Evolutionary conservation across 129 eudicot genomes (phyloP).

Genomic region (Tanacetum coccineum): DNA sequence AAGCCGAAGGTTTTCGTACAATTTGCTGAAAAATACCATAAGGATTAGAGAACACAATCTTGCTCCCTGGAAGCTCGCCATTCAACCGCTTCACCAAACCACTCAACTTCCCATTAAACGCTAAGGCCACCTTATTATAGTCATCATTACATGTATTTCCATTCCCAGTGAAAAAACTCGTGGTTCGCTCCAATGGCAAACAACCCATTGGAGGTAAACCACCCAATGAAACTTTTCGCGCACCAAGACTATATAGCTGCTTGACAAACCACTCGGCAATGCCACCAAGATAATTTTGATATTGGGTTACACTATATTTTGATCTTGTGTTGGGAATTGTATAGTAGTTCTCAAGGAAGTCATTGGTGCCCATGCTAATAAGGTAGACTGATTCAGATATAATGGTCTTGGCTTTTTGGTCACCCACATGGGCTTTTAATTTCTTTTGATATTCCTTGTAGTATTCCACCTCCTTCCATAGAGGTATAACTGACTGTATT

Average conservation of each 20-base stretch:
- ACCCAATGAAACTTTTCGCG: slow-evolving; percentile 56
- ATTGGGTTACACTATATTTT: slow-evolving; percentile 49
- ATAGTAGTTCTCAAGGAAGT: slow-evolving; percentile 74
- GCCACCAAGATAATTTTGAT: slow-evolving; percentile 43
- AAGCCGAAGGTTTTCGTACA: slow-evolving; percentile 48
- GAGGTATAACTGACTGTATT: slow-evolving; percentile 67
- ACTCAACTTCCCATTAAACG: slow-evolving; percentile 49
- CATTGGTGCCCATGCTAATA: slow-evolving; percentile 78
- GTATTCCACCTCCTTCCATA: slow-evolving; percentile 70
- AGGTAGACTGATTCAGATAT: slow-evolving; percentile 50
- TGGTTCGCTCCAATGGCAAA: slow-evolving; percentile 69
- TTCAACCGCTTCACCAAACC: slow-evolving; percentile 43
- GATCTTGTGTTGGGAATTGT: slow-evolving; percentile 40
- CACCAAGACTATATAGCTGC: slow-evolving; percentile 53
- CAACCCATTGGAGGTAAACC: slow-evolving; percentile 95
- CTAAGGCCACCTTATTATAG: slow-evolving; percentile 56
- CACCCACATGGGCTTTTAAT: slow-evolving; percentile 49
- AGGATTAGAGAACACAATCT: slow-evolving; percentile 65
- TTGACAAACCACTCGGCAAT: slow-evolving; percentile 46
- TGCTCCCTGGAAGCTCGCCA: slow-evolving; percentile 42
- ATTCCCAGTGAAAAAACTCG: slow-evolving; percentile 34
- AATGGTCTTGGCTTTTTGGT: slow-evolving; percentile 31
- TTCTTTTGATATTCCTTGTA: slow-evolving; percentile 66
- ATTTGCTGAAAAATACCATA: slow-evolving; percentile 43
- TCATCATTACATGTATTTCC: slow-evolving; percentile 46